Evolutionary conservation across 352 stramenopile genomes (phyloP), one percentile per base, ranked within the genome.

Genomic region (Phytophthora rubi): DNA sequence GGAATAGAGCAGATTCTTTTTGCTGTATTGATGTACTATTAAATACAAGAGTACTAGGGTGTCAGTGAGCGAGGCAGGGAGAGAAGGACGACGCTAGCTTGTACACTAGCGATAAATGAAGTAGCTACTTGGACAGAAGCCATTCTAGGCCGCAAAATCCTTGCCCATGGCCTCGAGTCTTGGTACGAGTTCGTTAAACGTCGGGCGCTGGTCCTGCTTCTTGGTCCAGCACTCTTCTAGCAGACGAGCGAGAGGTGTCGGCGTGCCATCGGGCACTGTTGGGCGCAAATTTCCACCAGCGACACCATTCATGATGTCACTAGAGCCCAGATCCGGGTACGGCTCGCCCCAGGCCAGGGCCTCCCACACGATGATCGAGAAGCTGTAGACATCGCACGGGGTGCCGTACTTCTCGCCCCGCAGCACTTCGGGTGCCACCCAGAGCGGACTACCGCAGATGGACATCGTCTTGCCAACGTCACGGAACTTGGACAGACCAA

Each of bases 351-450:
- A 94, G 2, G 83, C 86, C 15, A 96, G 81, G 6, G 79, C 85
- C 56, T 94, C 85, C 85, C 85, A 96, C n/a, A 96, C 84, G 47
- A 94, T 96, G 72, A 96, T 94, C n/a, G 86, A 96, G 67, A 94
- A 96, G 72, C 83, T 94, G 75, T 93, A 96, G 51, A 96, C 86
- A 58, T 96, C 85, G 62, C 86, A 94, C 1, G 87, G 77, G 21
- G 79, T 91, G 59, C 86, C 82, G 59, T 96, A 94, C 63, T 94
- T 93, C 69, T 96, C 87, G 15, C 87, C 85, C 23, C 83, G 79
- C 9, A 94, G 77, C 65, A 96, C 85, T 61, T 94, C 88, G 2
- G 85, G 86, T 3, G 86, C 86, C 28, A 94, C 85, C 89, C 89
- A 96, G 15, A 96, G 77, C 39, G 86, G 86, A 39, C 81, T 92